Conservation (phyloP, 225 moss, liverwort and hornwort species). For the Ulota crispa region DNA sequence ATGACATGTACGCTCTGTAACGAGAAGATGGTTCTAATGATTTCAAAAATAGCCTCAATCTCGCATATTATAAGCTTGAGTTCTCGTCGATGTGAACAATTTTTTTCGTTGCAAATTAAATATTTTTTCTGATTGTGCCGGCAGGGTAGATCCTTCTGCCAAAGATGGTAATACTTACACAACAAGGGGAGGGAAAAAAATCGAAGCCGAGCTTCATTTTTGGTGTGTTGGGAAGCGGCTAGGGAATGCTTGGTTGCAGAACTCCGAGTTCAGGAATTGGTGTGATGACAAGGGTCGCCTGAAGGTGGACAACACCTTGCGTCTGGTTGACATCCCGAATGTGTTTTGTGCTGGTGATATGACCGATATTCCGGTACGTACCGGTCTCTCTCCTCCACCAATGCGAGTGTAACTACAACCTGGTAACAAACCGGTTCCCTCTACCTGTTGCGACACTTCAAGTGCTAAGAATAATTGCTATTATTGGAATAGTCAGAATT, state of each 20-base stretch:
- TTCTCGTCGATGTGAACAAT: not conserved
- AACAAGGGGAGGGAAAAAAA: conserved; percentile 43
- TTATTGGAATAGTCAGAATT: not conserved
- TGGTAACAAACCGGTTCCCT: not conserved
- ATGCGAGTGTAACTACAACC: not conserved
- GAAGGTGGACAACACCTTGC: conserved; percentile 51
- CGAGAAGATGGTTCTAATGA: not conserved
- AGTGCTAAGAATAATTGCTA: not conserved
- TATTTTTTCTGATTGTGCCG: not conserved
- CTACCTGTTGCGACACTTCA: not conserved
- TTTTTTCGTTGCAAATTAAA: not conserved
- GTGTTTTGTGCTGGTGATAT: conserved; percentile 76
- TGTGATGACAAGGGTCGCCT: conserved; percentile 47
- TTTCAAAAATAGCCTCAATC: not conserved
- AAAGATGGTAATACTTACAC: conserved; percentile 50
- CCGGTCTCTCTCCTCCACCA: not conserved
- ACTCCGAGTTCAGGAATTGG: conserved; percentile 44
- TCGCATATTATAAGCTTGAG: not conserved
- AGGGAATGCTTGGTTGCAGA: conserved; percentile 57
- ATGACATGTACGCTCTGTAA: conserved; percentile 45
- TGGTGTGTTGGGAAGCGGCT: conserved; percentile 64
- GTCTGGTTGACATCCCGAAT: conserved; percentile 49
- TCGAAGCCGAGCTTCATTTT: conserved; percentile 69
- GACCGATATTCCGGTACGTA: conserved; percentile 47
- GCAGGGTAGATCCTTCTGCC: conserved; percentile 38